Evolutionary conservation across 305 asterid genomes (phyloP), one percentile per base, ranked within the genome.

Genomic region (Fraxinus platypoda): DNA sequence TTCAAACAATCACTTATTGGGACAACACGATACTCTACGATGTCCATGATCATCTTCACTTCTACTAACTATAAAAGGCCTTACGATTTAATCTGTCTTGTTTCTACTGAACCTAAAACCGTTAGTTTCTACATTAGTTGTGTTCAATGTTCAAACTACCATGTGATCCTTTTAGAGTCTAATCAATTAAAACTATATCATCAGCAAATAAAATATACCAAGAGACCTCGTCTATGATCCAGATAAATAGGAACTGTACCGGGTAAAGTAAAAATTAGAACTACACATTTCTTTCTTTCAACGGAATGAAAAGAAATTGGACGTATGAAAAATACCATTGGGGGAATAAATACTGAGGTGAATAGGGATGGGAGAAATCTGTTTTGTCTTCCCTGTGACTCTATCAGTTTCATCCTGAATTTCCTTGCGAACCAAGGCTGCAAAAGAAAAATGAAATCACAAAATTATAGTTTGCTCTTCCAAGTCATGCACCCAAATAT

Each of bases 261-360:
- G 12, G 74, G 74, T 25, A 66, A 66, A 26, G 17, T 31, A 66
- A 66, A 66, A 9, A 9, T 8, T 62, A 23, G 72, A 62, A 62
- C 13, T 28, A 1, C 19, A 25, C 0, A 12, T 68, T 25, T 37
- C 34, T 26, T 68, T 68, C 74, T 68, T 66, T 62, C 72, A 62
- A 25, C 15, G 9, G 74, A 68, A 28, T 5, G 35, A 28, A 68
- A 68, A 68, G 74, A 28, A 12, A 28, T 12, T 68, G 35, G n/a
- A 12, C 21, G 52, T 0, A 41, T 57, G 85, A 2, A 82, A 34
- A 76, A 43, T 91, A 92, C 94, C 95, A 26, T 89, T 0, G 66
- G 93, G 94, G n/a, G 95, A 91, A 80, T 91, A 89, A 77, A 91
- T 90, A 85, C 95, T 91, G 31, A 91, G 85, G 85, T 91, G 95